Evolutionary conservation across 352 stramenopile genomes (phyloP).

Genomic region (Elongisporangium undulatum): DNA sequence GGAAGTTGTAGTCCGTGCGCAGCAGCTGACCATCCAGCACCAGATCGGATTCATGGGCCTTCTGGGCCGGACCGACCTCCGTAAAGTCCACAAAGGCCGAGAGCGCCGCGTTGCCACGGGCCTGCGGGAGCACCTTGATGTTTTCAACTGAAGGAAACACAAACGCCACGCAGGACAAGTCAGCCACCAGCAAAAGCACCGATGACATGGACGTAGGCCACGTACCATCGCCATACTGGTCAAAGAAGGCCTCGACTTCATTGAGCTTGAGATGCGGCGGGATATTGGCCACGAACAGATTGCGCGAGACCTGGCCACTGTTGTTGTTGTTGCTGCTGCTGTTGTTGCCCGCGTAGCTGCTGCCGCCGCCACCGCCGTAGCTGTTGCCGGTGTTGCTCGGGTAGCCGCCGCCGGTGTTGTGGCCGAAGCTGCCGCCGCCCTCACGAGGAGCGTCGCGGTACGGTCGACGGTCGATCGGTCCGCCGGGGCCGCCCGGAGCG

Average conservation of each 20-base stretch:
- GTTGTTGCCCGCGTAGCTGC: neutral
- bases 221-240: conserved; percentile 42
- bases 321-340: neutral
- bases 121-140: conserved; percentile 53
- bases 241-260: conserved; percentile 51
- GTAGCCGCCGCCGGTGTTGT: conserved; percentile 6
- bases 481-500: conserved; percentile 19
- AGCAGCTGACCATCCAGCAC: conserved; percentile 34
- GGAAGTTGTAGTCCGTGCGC: conserved; percentile 56
- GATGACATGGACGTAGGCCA: neutral
- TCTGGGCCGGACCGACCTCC: conserved; percentile 30
- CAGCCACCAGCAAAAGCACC: neutral
- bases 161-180: neutral
- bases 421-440: conserved; percentile 1
- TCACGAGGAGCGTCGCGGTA: neutral
- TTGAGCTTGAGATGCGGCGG: conserved; percentile 57
- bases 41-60: conserved; percentile 36
- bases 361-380: neutral
- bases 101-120: conserved; percentile 36
- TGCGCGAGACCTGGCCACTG: conserved; percentile 23
- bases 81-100: conserved; percentile 66
- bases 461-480: conserved; percentile 21
- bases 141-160: conserved; percentile 34
- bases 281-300: conserved; percentile 66
- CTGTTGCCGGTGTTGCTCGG: conserved; percentile 12